Base-by-base conservation (phyloP, 176 grass and related monocot species). In the Poa pratensis region DNA sequence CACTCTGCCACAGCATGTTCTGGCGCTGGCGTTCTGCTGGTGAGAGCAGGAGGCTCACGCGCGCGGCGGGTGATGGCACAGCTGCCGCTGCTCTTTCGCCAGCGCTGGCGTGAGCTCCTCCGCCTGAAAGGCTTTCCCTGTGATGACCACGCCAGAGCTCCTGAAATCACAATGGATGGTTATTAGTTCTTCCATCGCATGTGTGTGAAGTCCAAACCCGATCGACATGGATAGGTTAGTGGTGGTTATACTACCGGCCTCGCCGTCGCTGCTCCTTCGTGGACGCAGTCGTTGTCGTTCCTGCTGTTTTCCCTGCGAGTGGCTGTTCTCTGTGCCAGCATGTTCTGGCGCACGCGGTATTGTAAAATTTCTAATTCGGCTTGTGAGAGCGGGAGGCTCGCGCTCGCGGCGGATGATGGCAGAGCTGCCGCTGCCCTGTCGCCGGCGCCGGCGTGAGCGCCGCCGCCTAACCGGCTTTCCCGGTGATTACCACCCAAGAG, bases 101-200 rank as follows among this genome's bases (percentile, higher is more conserved):
- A 11, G 23, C 13, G 63, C 63, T 14, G 28, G 63, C 4, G 27
- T 32, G 14, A 12, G 42, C 57, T 61, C 55, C 9, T 3, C 59
- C 23, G n/a, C 77, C 40, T 64, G 59, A 62, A 14, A 10, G 23
- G 26, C 23, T 10, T 9, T 15, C 39, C 10, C 27, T 65, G 62
- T 63, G 23, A 62, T 62, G 5, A 16, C n/a, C 16, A 63, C 9
- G 6, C 77, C 57, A 79, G 24, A 64, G 77, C 58, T 79, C 58
- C 77, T 79, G 40, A 79, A 63, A 26, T 24, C 7, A 39, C 10
- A 2, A 2, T 32, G 62, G 5, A 14, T 8, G 27, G 5, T 14
- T 9, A 24, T 60, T 5, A 13, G 7, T 37, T 39, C 35, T 39
- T 39, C 32, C 16, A 19, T 39, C 28, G 19, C 64, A 60, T 24